Base-by-base conservation (phyloP, 768 basidiomycete genomes). In the Boletus rufocinnamomeus region DNA sequence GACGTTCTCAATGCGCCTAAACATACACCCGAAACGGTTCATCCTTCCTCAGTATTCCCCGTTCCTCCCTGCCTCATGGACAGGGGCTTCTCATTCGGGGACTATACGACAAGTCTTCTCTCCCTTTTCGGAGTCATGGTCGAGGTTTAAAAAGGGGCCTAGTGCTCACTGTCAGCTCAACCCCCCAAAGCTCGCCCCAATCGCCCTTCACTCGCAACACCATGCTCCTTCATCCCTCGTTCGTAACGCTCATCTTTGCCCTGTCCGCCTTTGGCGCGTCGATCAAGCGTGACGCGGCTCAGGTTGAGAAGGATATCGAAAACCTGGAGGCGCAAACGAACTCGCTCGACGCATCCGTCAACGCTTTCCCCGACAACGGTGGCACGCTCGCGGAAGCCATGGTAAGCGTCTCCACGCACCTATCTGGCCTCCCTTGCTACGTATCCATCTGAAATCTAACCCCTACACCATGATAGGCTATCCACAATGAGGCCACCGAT, bases 221-320 rank as follows among this genome's bases (percentile, higher is more conserved):
- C 34, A 66, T 66, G 65, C 32, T 52, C 41, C 35, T 65, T n/a
- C 57, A n/a, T 34, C 49, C 45, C 13, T 62, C 57, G 10, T 50
- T 65, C 16, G 43, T 62, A 38, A 46, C 37, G 6, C 59, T 66
- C 40, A 2, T 56, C 46, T 11, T 62, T 43, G 66, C 59, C 8
- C 8, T 57, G 40, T 43, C 37, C n/a, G 41, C 52, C 28, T 27
- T 68, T 44, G 66, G 59, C 10, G 40, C 38, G n/a, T 60, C 59
- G 1, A 44, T 57, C 47, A 58, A 50, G 52, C 66, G 59, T 44
- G 54, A 48, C 50, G n/a, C 6, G 2, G 5, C 2, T 4, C 4
- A 30, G 38, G 30, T 65, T 10, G 8, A 23, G 43, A 3, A 5
- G 1, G 65, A 58, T 46, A 23, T 67, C 16, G 0, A 35, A 2